These are phyloP conservation scores for Russula brevipes DNA, from an alignment of 768 basidiomycete species.

Conservation along the genomic window DNA sequence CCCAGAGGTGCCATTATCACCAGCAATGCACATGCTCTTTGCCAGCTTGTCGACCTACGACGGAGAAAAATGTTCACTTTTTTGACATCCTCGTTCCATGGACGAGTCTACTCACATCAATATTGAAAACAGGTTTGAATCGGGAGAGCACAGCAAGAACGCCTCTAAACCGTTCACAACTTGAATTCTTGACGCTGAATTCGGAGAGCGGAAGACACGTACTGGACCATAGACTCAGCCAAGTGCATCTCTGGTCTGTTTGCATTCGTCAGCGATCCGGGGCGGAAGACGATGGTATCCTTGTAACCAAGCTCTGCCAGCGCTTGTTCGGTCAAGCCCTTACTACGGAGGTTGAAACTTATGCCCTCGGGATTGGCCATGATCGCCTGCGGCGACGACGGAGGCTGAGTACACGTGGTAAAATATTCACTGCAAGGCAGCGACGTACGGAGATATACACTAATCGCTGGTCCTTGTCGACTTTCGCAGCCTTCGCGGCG, in stretches of 20 bases:
- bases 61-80: neutral
- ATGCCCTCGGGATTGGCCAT: conserved; percentile 47
- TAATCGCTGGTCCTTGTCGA: conserved; percentile 48
- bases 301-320: conserved; percentile 63
- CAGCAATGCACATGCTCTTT: conserved; percentile 50
- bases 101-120: conserved; percentile 4
- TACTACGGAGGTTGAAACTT: conserved; percentile 57
- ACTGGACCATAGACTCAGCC: neutral
- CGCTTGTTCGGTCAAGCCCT: conserved; percentile 67
- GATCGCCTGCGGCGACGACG: conserved; percentile 36
- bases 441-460: conserved; percentile 65
- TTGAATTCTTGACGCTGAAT: too few relatives aligned
- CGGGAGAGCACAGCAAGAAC: neutral
- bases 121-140: conserved; percentile 1
- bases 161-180: neutral
- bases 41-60: conserved; percentile 48
- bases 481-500: conserved; percentile 55
- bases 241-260: neutral
- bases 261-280: conserved; percentile 39
- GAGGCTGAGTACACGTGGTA: neutral
- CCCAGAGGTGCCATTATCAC: conserved; percentile 46
- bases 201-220: neutral
- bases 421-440: neutral
- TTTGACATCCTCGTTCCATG: neutral
- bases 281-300: conserved; percentile 68